A percentile compares a stretch with the other conserved stretches of the same genome.
These are phyloP conservation scores for Sclerotinia nivalis DNA, from an alignment of 2,329 filamentous ascomycete genomes.

Conservation along the genomic window DNA sequence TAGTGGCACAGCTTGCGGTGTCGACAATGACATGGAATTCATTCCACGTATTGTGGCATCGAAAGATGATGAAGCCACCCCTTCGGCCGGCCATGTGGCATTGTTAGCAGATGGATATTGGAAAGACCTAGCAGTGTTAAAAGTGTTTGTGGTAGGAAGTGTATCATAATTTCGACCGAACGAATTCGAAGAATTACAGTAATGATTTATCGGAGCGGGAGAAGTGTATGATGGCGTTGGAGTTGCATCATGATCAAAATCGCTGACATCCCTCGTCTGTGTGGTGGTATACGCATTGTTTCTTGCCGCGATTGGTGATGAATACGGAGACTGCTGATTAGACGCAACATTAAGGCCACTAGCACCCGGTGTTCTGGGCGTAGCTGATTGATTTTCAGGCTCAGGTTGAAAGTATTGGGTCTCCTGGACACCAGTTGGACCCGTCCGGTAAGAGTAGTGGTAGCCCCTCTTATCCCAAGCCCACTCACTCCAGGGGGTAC, in stretches of 20 bases:
- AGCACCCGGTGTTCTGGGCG: background rate
- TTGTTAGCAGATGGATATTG: background rate
- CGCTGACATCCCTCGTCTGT: background rate
- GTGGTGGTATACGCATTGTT: background rate
- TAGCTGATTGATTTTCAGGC: background rate
- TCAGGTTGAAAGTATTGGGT: background rate
- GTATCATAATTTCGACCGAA: background rate
- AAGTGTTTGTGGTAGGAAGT: background rate
- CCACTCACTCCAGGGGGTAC: background rate
- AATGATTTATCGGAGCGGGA: background rate
- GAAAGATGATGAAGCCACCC: background rate
- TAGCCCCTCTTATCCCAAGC: background rate
- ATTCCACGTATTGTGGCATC: background rate
- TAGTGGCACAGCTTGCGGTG: background rate
- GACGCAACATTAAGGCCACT: no score
- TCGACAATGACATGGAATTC: background rate
- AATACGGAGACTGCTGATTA: background rate
- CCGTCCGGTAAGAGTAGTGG: background rate
- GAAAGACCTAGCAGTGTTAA: background rate
- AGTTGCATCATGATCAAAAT: background rate
- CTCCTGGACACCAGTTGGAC: background rate
- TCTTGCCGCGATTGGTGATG: background rate
- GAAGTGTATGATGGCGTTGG: background rate
- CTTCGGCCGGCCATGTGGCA: background rate
- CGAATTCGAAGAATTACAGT: background rate